Evolutionary conservation across 73 alveolate species (phyloP).

Genomic region (Paramecium octaurelia): DNA sequence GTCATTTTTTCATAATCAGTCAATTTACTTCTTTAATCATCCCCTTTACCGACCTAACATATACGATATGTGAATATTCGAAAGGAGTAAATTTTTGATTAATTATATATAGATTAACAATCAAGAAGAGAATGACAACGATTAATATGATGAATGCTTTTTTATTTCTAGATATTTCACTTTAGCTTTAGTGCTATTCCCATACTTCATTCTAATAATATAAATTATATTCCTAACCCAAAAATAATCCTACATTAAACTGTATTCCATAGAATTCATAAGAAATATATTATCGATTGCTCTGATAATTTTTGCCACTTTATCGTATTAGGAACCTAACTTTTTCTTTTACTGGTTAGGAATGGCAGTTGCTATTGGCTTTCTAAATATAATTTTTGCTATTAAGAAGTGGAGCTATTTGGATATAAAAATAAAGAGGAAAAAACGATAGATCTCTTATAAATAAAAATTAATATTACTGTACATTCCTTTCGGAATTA

Average conservation of each 20-base stretch:
- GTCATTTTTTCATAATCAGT: not conserved
- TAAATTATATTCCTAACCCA: not conserved
- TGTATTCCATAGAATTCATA: not conserved
- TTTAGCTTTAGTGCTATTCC: not conserved
- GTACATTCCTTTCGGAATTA: not conserved
- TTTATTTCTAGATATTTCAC: not conserved
- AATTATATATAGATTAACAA: not conserved
- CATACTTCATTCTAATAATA: not conserved
- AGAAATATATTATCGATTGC: not conserved
- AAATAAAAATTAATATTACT: not conserved
- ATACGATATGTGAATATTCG: not conserved
- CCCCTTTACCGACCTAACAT: slow-evolving; percentile 12
- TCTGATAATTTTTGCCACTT: not conserved
- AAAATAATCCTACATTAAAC: not conserved
- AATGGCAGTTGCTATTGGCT: not conserved
- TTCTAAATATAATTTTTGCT: not conserved
- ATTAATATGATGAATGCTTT: not conserved
- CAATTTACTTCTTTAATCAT: slow-evolving; percentile 19
- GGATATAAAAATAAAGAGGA: not conserved
- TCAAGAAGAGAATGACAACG: not conserved
- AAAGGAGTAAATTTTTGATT: not conserved
- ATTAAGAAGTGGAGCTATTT: not conserved
- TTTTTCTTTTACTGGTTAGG: not conserved
- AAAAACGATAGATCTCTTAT: not conserved
- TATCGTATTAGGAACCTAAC: not conserved